Evolutionary conservation across 2,329 filamentous ascomycete species (phyloP), one percentile per base, ranked within the genome.

Genomic region (Biscogniauxia mediterranea): DNA sequence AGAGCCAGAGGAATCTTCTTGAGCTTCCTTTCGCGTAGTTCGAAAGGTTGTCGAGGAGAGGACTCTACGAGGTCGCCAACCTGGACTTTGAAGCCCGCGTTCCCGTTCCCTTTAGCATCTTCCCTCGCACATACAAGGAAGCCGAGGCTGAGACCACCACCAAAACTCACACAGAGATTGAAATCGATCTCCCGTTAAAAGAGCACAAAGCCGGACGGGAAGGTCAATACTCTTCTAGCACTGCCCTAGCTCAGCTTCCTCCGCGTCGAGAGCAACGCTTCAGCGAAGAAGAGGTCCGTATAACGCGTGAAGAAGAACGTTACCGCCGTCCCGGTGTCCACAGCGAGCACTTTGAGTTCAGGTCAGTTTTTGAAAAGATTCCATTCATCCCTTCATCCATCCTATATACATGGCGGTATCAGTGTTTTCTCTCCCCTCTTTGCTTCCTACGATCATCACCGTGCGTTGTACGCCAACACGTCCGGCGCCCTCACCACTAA

Each of bases 11-110:
- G 80, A 83, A 81, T 83, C 87, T 81, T 83, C 84, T 83, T 78
- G 76, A 68, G 85, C 83, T 85, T 84, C 85, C 84, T 87, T 87
- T 87, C 83, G 84, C 70, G 66, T 56, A 67, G 67, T 69, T 75
- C 74, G 75, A 74, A 79, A 77, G 77, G 76, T 77, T 71, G 76
- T 78, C 72, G 73, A 76, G 77, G 75, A 79, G 76, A 78, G 71
- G 71, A 77, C 76, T 78, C 75, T 76, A 72, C 82, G 88, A 90
- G 89, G 88, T 90, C 90, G 92, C 84, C 92, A 97, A 92, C 85
- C 93, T 97, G 93, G 93, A 97, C 92, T 97, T 96, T 95, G 93
- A 97, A 91, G 93, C 93, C 83, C 91, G 93, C 83, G 91, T 97
- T 83, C 92, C 94, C 86, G 95, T 98, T 83, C 94, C 94, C 84